A percentile compares a stretch with the other conserved stretches of the same genome.
These are phyloP conservation scores for Coriaria nepalensis DNA, from an alignment of 306 rosid species.

Conservation along the genomic window DNA sequence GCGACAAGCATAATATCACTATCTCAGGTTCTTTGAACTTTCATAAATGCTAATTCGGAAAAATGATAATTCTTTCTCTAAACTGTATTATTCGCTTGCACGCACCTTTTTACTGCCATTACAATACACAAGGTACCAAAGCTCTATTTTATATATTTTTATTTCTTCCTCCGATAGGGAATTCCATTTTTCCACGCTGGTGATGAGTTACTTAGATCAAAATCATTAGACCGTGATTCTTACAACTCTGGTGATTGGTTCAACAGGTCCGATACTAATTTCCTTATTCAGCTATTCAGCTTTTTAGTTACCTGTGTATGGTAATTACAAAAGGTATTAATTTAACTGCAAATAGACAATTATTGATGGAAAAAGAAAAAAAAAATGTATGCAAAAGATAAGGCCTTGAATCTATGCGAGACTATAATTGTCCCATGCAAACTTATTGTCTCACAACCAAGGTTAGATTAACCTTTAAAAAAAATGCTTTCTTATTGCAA, in stretches of 20 bases:
- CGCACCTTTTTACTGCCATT: neutral
- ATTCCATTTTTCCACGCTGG: constrained; percentile 84
- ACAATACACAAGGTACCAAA: no score
- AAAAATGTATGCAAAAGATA: no score
- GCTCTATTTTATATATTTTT: no score
- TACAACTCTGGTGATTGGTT: constrained; percentile 98
- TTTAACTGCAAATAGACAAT: no score
- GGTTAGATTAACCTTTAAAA: no score
- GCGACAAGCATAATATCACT: constrained; percentile 78
- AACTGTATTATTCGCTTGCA: no score
- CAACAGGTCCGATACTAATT: constrained; percentile 45
- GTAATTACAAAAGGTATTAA: no score
- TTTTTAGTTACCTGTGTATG: neutral
- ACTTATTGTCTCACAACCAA: no score
- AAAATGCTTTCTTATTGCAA: constrained; percentile 2
- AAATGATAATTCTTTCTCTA: no score
- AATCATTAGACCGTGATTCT: constrained; percentile 93
- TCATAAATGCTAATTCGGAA: constrained; percentile 14
- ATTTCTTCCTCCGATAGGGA: constrained; percentile 36
- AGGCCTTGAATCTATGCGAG: no score
- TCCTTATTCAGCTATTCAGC: constrained; percentile 8
- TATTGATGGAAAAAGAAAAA: no score
- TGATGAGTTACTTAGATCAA: constrained; percentile 82
- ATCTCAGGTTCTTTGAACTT: constrained; percentile 56
- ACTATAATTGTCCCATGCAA: neutral